Evolutionary conservation across 177 flowering plant species (phyloP), one percentile per base, ranked within the genome.

Genomic region (Vitis hybrid): DNA sequence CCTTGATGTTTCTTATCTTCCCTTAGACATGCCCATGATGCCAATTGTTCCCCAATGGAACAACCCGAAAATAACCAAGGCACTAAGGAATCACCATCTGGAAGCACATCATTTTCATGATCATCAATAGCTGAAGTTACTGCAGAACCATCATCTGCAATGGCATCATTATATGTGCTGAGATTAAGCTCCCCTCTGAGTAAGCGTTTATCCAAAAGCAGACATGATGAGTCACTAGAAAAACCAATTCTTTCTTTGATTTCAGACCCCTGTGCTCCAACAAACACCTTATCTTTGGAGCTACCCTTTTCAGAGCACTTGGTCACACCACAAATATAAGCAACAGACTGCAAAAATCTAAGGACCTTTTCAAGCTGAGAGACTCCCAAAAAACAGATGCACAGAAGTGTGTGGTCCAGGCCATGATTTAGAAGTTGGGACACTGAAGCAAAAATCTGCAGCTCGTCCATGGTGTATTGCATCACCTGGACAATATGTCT

Each of bases 321-420:
- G 46, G 84, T 78, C 67, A 91, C 50, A 40, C 93, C 91, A 81
- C 93, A 89, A 72, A 93, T 72, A 69, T 85, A 83, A 56, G 89
- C 80, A 51, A 92, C 68, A 14, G 94, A 98, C 84, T 94, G 98
- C 82, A 96, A 81, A 80, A 84, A 92, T 71, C 89, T 87, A 15
- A 88, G 83, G 68, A 96, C 81, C 71, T 92, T 92, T 63, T 61
- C 81, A 50, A 96, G 94, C 81, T 92, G 94, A 1, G 79, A 12
- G 56, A 86, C 86, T 70, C 91, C 97, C 77, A 94, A 70, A 75
- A 93, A 91, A 81, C 99, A 96, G 21, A 96, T 88, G 77, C 97
- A 92, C 9, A 85, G 56, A 11, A 97, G 98, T 55, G 91, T 78
- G 66, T 86, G 93, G 49, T 85, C 92, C 67, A 93, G 67, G 35